These are phyloP conservation scores for Phytophthora pistaciae DNA, from an alignment of 352 stramenopile genomes.

Conservation along the genomic window DNA sequence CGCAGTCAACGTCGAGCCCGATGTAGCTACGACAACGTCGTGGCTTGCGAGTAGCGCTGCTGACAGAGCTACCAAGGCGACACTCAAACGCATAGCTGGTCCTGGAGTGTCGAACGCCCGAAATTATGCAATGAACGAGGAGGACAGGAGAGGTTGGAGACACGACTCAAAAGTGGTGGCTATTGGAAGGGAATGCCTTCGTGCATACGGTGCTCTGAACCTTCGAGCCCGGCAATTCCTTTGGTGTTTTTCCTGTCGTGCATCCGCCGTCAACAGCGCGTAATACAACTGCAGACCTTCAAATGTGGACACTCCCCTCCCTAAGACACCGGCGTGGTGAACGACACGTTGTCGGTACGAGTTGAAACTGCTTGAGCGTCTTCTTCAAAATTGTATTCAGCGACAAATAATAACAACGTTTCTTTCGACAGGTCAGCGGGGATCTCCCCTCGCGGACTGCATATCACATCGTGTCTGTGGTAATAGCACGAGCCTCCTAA, in stretches of 20 bases:
- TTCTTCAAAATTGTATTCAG: slow-evolving; percentile 39
- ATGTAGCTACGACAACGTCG: background rate
- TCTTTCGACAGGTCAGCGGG: slow-evolving; percentile 5
- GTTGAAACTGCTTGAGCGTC: background rate
- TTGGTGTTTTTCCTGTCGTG: background rate
- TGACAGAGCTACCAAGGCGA: background rate
- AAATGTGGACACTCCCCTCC: too few relatives aligned
- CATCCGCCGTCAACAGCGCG: background rate
- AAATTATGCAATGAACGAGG: too few relatives aligned
- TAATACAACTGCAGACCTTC: background rate
- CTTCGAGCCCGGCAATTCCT: too few relatives aligned
- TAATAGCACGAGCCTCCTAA: slow-evolving; percentile 28
- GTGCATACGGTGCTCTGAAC: too few relatives aligned
- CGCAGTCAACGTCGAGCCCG: background rate
- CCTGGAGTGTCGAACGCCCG: background rate
- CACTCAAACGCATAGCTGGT: background rate
- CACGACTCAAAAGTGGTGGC: background rate
- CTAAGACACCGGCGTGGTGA: too few relatives aligned
- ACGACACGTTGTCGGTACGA: too few relatives aligned
- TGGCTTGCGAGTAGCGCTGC: background rate
- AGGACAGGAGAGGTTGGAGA: too few relatives aligned
- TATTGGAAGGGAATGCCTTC: background rate
- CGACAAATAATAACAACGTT: slow-evolving; percentile 40
- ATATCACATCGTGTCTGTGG: slow-evolving; percentile 11
- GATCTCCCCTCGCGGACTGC: background rate